A percentile compares a stretch with the other conserved stretches of the same genome.
Evolutionary conservation across 1,139 yeast genomes (phyloP).

Genomic region (Saccharomyces hybrid): DNA sequence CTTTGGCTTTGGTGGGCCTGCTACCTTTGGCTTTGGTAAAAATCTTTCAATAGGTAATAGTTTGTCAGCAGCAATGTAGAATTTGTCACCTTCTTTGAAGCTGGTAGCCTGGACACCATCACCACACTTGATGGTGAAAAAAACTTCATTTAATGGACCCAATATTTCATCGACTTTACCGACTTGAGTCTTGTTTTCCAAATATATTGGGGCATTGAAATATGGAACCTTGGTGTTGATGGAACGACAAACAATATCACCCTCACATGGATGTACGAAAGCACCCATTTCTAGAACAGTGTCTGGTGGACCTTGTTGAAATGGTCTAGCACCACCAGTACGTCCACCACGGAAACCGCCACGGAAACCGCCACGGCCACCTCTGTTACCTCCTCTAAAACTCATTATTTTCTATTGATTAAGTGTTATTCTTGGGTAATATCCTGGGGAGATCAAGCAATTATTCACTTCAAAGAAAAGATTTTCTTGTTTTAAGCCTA

Average conservation of each 20-base stretch:
- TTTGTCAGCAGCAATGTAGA: slow-evolving; percentile 91
- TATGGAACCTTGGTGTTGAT: slow-evolving; percentile 92
- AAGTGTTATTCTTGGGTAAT: neutral
- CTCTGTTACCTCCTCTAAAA: slow-evolving; percentile 29
- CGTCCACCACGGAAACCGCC: slow-evolving; percentile 31
- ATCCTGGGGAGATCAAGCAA: neutral
- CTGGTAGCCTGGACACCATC: slow-evolving; percentile 94
- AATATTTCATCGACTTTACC: slow-evolving; percentile 98
- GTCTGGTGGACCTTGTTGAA: slow-evolving; percentile 66
- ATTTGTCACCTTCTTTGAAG: slow-evolving; percentile 92
- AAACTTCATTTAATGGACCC: slow-evolving; percentile 95
- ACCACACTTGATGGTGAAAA: slow-evolving; percentile 87
- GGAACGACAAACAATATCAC: slow-evolving; percentile 93
- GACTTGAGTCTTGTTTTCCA: slow-evolving; percentile 88
- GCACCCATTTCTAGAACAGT: slow-evolving; percentile 90
- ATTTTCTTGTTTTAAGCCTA: neutral
- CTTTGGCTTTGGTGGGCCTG: slow-evolving; percentile 73
- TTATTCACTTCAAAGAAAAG: neutral
- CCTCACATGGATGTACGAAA: slow-evolving; percentile 89
- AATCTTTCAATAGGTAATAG: slow-evolving; percentile 92
- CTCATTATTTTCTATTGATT: slow-evolving; percentile 12
- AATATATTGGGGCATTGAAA: slow-evolving; percentile 96
- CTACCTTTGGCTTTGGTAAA: slow-evolving; percentile 81
- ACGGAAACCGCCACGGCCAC: slow-evolving; percentile 30
- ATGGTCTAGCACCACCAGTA: slow-evolving; percentile 20